Evolutionary conservation across 352 stramenopile species (phyloP).

Genomic region (Phytophthora rubi): DNA sequence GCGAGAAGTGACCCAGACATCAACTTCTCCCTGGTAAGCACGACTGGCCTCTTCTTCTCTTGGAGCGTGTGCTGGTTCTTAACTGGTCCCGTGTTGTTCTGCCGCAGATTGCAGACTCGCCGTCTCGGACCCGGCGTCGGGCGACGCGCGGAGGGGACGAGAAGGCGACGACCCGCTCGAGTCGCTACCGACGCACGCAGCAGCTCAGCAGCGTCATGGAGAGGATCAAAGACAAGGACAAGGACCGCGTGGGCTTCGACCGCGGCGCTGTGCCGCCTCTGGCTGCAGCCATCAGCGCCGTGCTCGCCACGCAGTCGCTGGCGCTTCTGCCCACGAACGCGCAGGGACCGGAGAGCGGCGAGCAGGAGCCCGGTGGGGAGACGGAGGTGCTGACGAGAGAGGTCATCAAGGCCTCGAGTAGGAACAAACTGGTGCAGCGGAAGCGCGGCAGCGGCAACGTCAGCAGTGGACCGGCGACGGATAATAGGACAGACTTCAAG

Average conservation of each 20-base stretch:
- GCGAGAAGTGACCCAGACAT: slow-evolving; percentile 68
- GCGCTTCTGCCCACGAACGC: slow-evolving; percentile 12
- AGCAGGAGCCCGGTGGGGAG: slow-evolving; percentile 54
- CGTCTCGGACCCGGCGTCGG: slow-evolving; percentile 26
- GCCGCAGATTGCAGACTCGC: slow-evolving; percentile 28
- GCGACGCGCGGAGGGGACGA: slow-evolving; percentile 31
- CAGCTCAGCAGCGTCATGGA: slow-evolving; percentile 26
- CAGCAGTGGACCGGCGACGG: not conserved
- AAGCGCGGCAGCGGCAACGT: slow-evolving; percentile 43
- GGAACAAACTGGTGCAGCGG: slow-evolving; percentile 59
- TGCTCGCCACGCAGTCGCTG: slow-evolving; percentile 13
- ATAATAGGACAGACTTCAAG: slow-evolving; percentile 1
- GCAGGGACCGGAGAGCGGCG: slow-evolving; percentile 44
- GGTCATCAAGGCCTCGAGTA: slow-evolving; percentile 69
- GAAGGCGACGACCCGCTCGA: slow-evolving; percentile 12
- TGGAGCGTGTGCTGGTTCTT: not conserved
- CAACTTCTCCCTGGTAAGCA: slow-evolving; percentile 61
- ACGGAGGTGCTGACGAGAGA: slow-evolving; percentile 62
- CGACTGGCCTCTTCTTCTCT: not conserved
- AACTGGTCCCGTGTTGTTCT: not conserved
- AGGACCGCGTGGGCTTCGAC: slow-evolving; percentile 45
- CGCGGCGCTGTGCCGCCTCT: slow-evolving; percentile 34
- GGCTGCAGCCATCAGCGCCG: not conserved
- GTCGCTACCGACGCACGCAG: slow-evolving; percentile 27
- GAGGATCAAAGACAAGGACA: slow-evolving; percentile 35